Evolutionary conservation across 2,329 filamentous ascomycete genomes (phyloP).

Genomic region (Aspergillus costaricaensis): DNA sequence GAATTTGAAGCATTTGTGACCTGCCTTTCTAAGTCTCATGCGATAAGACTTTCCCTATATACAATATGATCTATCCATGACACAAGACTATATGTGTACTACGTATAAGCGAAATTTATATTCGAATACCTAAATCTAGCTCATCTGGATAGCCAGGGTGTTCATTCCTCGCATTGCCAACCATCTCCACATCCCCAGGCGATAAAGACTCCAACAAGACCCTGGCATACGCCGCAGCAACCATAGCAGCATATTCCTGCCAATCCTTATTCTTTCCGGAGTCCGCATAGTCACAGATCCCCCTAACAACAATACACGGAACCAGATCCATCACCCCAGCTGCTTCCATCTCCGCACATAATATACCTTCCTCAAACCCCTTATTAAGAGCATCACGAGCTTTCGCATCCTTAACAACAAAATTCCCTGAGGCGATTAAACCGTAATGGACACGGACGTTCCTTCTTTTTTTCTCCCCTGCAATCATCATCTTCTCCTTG

Average conservation of each 20-base stretch:
- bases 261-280: conserved; percentile 17
- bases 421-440: neutral
- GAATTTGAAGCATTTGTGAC: too few species aligned
- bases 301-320: conserved; percentile 17
- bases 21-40: too few species aligned
- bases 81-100: too few species aligned
- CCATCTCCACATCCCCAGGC: neutral
- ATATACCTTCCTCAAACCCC: neutral
- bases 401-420: neutral
- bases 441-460: neutral
- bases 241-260: conserved; percentile 21
- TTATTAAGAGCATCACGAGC: neutral
- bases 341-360: conserved; percentile 25
- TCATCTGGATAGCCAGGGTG: neutral
- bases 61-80: too few species aligned
- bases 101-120: too few species aligned
- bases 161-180: neutral
- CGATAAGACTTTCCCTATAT: too few species aligned
- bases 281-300: conserved; percentile 20
- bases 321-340: conserved; percentile 5
- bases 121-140: too few species aligned
- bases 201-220: conserved; percentile 5
- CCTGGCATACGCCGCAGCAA: conserved; percentile 21
- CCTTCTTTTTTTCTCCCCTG: neutral
- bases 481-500: too few species aligned